Evolutionary conservation across 306 rosid genomes (phyloP).

Genomic region (Casuarina equisetifolia): DNA sequence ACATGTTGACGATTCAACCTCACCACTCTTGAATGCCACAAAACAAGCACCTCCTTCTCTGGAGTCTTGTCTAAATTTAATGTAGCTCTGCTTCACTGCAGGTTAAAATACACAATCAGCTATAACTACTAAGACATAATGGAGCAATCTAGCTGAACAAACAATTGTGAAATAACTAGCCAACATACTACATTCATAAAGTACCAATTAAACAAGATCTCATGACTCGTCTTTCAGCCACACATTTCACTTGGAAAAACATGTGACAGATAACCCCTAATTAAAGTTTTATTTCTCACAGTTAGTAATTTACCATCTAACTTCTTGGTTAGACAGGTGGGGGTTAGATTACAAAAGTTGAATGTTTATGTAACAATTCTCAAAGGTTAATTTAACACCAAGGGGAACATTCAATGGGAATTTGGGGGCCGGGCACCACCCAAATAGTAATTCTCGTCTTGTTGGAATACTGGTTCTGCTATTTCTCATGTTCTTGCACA

Average conservation of each 20-base stretch:
- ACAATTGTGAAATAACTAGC: constrained; percentile 11
- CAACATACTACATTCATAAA: constrained; percentile 19
- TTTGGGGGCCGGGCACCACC: too few species aligned
- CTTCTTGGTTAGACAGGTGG: constrained; percentile 28
- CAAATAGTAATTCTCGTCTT: too few species aligned
- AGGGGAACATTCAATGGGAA: too few species aligned
- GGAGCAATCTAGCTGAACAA: constrained; percentile 16
- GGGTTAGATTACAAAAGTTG: too few species aligned
- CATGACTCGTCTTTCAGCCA: constrained; percentile 25
- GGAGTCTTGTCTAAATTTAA: constrained; percentile 48
- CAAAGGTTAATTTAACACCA: too few species aligned
- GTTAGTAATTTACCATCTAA: constrained; percentile 62
- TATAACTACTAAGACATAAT: constrained; percentile 21
- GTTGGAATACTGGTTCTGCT: too few species aligned
- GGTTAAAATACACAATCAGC: constrained; percentile 39
- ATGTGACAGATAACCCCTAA: constrained; percentile 29
- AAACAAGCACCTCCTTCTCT: constrained; percentile 60
- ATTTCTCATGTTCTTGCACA: too few species aligned
- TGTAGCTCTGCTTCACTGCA: constrained; percentile 64
- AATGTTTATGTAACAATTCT: too few species aligned
- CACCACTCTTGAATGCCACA: constrained; percentile 53
- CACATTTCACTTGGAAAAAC: constrained; percentile 29
- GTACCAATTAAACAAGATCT: background rate
- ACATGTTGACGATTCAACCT: constrained; percentile 43
- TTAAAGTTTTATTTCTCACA: constrained; percentile 36